A percentile compares a stretch with the other conserved stretches of the same genome.
Evolutionary conservation across 2,329 filamentous ascomycete species (phyloP).

Genomic region (Sarocladium kiliense): DNA sequence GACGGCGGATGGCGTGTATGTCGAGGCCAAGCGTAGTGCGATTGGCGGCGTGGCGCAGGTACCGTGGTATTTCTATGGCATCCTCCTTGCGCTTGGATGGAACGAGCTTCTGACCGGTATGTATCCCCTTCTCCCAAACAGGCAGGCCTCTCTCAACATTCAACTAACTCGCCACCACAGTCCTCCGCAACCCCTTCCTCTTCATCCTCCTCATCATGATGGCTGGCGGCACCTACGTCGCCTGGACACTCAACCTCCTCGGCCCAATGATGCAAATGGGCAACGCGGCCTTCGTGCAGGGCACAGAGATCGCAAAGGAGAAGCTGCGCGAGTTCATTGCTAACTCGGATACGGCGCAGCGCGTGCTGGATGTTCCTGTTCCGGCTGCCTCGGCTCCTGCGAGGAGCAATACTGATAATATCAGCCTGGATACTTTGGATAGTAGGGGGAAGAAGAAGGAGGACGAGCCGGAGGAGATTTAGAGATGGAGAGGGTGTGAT

Average conservation of each 20-base stretch:
- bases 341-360: slow-evolving; percentile 75
- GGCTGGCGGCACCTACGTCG: slow-evolving; percentile 75
- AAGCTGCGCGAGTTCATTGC: slow-evolving; percentile 85
- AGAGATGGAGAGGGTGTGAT: too few relatives aligned
- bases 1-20: slow-evolving; percentile 94
- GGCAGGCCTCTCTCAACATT: slow-evolving; percentile 7
- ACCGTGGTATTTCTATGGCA: slow-evolving; percentile 87
- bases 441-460: slow-evolving; percentile 48
- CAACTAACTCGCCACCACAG: slow-evolving; percentile 37
- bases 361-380: slow-evolving; percentile 72
- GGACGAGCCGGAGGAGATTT: slow-evolving; percentile 58
- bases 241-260: slow-evolving; percentile 90
- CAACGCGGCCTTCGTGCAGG: slow-evolving; percentile 82
- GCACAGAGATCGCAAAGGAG: slow-evolving; percentile 86
- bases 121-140: slow-evolving; percentile 21
- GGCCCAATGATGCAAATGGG: slow-evolving; percentile 95
- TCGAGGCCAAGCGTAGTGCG: slow-evolving; percentile 94
- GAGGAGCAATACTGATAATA: slow-evolving; percentile 34
- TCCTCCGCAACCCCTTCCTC: slow-evolving; percentile 88
- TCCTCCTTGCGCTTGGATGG: slow-evolving; percentile 91
- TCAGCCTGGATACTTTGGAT: slow-evolving; percentile 57
- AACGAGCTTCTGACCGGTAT: slow-evolving; percentile 94
- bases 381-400: slow-evolving; percentile 23
- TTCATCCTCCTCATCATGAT: slow-evolving; percentile 82
- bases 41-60: slow-evolving; percentile 94